Evolutionary conservation across 306 rosid species (phyloP).

Genomic region (Astragalus membranaceus): DNA sequence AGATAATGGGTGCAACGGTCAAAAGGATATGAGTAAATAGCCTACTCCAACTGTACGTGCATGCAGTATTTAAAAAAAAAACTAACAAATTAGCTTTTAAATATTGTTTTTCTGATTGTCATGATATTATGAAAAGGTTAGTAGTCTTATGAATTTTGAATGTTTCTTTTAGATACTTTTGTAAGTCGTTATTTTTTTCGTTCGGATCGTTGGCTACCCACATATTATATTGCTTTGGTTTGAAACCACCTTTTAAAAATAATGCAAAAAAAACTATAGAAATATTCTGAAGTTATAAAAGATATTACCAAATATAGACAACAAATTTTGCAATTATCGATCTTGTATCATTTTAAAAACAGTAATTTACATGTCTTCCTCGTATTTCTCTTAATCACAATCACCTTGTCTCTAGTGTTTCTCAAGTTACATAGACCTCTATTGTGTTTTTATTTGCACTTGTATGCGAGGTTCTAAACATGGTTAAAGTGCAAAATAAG

Average conservation of each 20-base stretch:
- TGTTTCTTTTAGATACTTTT: slow-evolving; percentile 1
- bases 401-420: background rate
- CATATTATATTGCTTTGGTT: background rate
- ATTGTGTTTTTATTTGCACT: background rate
- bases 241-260: background rate
- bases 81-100: too few species aligned
- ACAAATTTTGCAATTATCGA: background rate
- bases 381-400: background rate
- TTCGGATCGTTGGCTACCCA: too few species aligned
- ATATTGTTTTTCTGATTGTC: too few species aligned
- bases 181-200: too few species aligned
- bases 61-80: too few species aligned
- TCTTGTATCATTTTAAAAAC: background rate
- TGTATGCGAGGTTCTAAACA: background rate
- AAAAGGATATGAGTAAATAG: too few species aligned
- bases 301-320: too few species aligned
- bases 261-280: background rate
- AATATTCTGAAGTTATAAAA: background rate
- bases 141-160: background rate
- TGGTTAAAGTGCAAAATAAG: too few species aligned
- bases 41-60: too few species aligned
- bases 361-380: background rate
- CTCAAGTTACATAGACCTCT: background rate
- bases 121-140: background rate
- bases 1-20: too few species aligned